Evolutionary conservation across 352 stramenopile genomes (phyloP), one percentile per base, ranked within the genome.

Genomic region (Phytophthora macrochlamydospora): DNA sequence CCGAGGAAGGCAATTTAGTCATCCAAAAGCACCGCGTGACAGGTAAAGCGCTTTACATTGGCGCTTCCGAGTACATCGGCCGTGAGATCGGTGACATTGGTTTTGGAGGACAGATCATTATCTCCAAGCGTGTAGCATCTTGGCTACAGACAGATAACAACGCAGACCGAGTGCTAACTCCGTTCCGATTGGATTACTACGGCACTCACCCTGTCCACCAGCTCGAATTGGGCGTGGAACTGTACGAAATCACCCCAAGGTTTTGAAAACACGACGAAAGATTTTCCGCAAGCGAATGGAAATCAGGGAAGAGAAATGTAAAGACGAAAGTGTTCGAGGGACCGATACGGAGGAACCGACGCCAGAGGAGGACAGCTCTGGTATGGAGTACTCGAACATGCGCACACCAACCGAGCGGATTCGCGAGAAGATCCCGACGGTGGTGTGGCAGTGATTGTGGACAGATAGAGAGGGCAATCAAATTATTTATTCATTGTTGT

Each of bases 101-200:
- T 7, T 84, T 78, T 58, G 85, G 83, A 6, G 85, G 85, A 0
- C 79, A 92, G 63, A 90, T 93, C 49, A 75, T 92, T 12, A 56
- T 89, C n/a, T 89, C 85, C 0, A 79, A 79, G 43, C 79, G 83
- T 5, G 68, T 93, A 30, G 81, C 82, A 2, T 59, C 55, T 30
- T 93, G 78, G 68, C 58, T 91, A 3, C 51, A 68, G 14, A 74
- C 51, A 14, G 69, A 67, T 33, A 52, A 60, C 12, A 83, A 88
- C 49, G 60, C 75, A 42, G 55, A 79, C 44, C 51, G 65, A 43
- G 65, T 91, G 18, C 43, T 56, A 24, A 89, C 71, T 2, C 70
- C 78, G 24, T 87, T 83, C 43, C 48, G 68, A 1, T 42, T 91
- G 31, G 76, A 89, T 32, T 88, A 90, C 60, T 79, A 76, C 37